Base-by-base conservation (phyloP, 176 grass and related monocot genomes). In the Phyllostachys edulis region DNA sequence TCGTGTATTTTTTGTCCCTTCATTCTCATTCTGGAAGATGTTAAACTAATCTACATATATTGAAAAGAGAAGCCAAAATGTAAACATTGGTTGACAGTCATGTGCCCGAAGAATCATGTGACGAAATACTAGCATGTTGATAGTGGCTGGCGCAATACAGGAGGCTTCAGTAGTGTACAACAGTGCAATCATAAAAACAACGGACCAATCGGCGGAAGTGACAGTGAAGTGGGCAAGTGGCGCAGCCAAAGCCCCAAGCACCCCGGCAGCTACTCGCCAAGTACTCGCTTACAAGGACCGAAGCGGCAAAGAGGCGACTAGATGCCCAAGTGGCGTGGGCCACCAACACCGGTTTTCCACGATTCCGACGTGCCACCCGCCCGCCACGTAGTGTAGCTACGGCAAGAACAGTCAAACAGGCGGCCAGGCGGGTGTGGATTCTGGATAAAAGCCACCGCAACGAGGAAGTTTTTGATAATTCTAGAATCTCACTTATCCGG, bases 221-320 rank as follows among this genome's bases (percentile, higher is more conserved):
- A 49, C 68, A n/a, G 77, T 17, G n/a, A 1, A 15, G 29, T 29
- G 29, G 0, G 29, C 29, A 29, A 0, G 21, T 20, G 24, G 18
- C 77, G 40, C 5, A 27, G 67, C 29, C 29, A 29, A 29, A 29
- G 29, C 29, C 29, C 38, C 36, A 11, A 44, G 52, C 52, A 15
- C 24, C 26, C 7, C 61, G 51, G 23, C 9, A n/a, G 39, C 76
- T 5, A 34, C 56, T 64, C 39, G 55, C 46, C 54, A 82, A 1
- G 56, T 59, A 81, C 80, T 83, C 80, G 69, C 73, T 83, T 73
- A 41, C 69, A 10, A 11, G 69, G 68, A 82, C 55, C 80, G 1
- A 18, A 17, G 29, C 0, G 29, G 29, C 29, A 1, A 29, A 17
- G 29, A 29, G 29, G 29, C 29, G 29, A 29, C 29, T 29, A 39